These are phyloP conservation scores for Basidiobolus meristosporus DNA, from an alignment of 371 early-diverging fungal genomes.

Conservation along the genomic window DNA sequence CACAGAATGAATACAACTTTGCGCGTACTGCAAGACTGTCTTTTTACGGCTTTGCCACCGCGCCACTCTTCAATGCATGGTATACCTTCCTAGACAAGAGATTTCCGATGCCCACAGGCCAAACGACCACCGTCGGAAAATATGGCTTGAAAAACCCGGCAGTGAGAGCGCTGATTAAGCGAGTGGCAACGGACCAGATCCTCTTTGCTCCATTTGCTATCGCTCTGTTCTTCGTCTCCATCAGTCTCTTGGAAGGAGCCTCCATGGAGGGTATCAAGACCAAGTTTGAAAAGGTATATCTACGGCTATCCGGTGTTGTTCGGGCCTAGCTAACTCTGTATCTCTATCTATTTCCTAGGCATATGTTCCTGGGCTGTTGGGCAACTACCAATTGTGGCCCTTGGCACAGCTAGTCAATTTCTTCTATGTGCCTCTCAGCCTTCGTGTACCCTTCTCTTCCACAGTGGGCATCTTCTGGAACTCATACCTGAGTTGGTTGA, in stretches of 20 bases:
- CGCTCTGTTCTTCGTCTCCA: slow-evolving; percentile 36
- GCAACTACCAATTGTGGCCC: slow-evolving; percentile 72
- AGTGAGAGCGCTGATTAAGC: slow-evolving; percentile 9
- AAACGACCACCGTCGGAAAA: not conserved
- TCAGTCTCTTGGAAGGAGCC: slow-evolving; percentile 41
- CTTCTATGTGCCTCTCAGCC: slow-evolving; percentile 46
- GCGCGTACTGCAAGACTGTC: slow-evolving; percentile 26
- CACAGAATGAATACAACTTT: slow-evolving; percentile 4
- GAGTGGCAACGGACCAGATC: slow-evolving; percentile 41
- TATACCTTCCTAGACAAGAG: slow-evolving; percentile 38
- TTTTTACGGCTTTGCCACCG: slow-evolving; percentile 46
- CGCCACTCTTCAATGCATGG: slow-evolving; percentile 56
- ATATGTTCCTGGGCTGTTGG: slow-evolving; percentile 34
- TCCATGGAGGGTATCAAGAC: slow-evolving; percentile 27
- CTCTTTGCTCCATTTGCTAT: slow-evolving; percentile 56
- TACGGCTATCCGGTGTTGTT: too few species aligned
- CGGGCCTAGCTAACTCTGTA: too few species aligned
- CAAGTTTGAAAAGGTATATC: slow-evolving; percentile 25
- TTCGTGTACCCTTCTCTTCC: slow-evolving; percentile 55
- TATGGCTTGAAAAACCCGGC: too few species aligned
- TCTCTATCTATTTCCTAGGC: too few species aligned
- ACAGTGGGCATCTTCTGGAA: slow-evolving; percentile 65
- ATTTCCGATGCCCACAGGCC: slow-evolving; percentile 32
- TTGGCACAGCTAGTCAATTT: slow-evolving; percentile 60
- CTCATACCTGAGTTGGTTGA: slow-evolving; percentile 23